These are phyloP conservation scores for Peronospora farinosa DNA, from an alignment of 352 stramenopile species.

Conservation along the genomic window DNA sequence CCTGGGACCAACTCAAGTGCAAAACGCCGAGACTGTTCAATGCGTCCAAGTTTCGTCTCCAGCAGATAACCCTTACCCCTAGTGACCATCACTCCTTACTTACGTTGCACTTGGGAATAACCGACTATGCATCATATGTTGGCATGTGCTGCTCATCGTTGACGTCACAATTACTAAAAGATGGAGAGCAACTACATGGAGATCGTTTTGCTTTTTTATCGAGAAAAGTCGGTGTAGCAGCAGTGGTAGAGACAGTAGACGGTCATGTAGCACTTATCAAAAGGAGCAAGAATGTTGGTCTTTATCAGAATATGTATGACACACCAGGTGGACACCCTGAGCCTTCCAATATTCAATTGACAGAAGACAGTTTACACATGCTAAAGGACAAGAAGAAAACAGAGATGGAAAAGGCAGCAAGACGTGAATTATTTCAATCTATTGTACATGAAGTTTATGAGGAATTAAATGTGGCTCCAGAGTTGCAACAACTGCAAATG, in stretches of 20 bases:
- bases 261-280: conserved; percentile 58
- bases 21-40: conserved; percentile 60
- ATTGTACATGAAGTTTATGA: conserved; percentile 72
- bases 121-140: conserved; percentile 74
- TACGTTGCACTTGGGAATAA: conserved; percentile 42
- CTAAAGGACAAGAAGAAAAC: conserved; percentile 11
- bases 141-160: conserved; percentile 58
- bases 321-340: conserved; percentile 77
- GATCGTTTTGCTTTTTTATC: conserved; percentile 59
- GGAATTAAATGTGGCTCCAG: conserved; percentile 57
- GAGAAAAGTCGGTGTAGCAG: conserved; percentile 74
- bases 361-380: conserved; percentile 20
- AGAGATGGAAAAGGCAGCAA: conserved; percentile 27
- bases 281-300: conserved; percentile 52
- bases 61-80: not conserved
- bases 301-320: conserved; percentile 71
- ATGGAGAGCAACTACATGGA: conserved; percentile 19
- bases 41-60: conserved; percentile 60
- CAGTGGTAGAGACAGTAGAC: conserved; percentile 58
- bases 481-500: conserved; percentile 38
- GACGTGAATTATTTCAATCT: conserved; percentile 57
- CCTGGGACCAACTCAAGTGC: conserved; percentile 35
- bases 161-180: conserved; percentile 29
- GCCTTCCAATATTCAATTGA: conserved; percentile 39
- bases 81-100: conserved; percentile 12